These are phyloP conservation scores for Populus davidiana DNA, from an alignment of 345 rosid species.

Conservation along the genomic window DNA sequence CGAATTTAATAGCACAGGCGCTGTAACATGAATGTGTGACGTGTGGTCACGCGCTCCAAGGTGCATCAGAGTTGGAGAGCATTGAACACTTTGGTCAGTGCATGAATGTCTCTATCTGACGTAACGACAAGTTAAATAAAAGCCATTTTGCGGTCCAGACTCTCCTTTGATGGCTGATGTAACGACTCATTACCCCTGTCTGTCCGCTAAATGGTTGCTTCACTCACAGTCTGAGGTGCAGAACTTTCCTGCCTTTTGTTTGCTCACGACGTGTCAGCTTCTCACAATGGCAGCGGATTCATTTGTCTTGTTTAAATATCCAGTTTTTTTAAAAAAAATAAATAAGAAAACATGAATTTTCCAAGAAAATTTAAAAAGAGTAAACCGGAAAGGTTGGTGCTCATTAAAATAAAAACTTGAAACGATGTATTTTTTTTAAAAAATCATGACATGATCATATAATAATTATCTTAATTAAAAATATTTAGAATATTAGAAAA, in stretches of 20 bases:
- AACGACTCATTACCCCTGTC: neutral
- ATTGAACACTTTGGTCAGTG: neutral
- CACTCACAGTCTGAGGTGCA: neutral
- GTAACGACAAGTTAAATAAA: slow-evolving; percentile 6
- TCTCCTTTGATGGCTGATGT: neutral
- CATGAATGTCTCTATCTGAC: slow-evolving; percentile 3
- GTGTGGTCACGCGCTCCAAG: neutral
- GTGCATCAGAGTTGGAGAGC: neutral
- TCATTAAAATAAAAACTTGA: too few relatives aligned
- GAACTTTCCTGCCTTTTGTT: neutral
- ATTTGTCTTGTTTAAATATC: neutral
- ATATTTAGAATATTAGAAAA: too few relatives aligned
- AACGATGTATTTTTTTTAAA: too few relatives aligned
- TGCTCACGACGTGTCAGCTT: neutral
- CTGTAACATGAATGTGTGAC: too few relatives aligned
- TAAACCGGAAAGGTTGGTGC: too few relatives aligned
- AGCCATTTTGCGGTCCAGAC: neutral
- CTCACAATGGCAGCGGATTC: neutral
- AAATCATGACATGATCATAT: too few relatives aligned
- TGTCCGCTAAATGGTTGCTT: neutral
- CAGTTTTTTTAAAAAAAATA: neutral
- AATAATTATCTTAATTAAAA: too few relatives aligned
- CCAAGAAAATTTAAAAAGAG: neutral
- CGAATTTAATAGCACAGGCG: too few relatives aligned
- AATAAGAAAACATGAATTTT: too few relatives aligned